Evolutionary conservation across 2,329 filamentous ascomycete genomes (phyloP).

Genomic region (Aschersonia sp.): DNA sequence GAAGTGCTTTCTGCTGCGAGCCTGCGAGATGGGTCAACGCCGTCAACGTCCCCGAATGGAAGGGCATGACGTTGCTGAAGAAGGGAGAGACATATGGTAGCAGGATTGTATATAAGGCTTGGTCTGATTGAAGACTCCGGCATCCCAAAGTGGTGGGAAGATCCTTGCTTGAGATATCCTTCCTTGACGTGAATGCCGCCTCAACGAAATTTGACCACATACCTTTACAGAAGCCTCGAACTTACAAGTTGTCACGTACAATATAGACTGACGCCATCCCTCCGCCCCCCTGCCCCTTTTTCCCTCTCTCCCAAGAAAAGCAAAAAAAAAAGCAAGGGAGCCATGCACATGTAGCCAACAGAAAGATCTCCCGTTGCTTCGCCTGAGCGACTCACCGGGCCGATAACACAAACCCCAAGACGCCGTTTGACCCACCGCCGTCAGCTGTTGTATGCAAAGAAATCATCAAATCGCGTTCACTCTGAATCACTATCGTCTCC

Average conservation of each 20-base stretch:
- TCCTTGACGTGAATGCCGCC: neutral
- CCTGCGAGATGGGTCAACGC: conserved; percentile 86
- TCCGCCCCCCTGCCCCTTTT: neutral
- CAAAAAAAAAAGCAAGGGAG: neutral
- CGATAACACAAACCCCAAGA: no score
- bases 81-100: conserved; percentile 74
- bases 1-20: conserved; percentile 82
- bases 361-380: no score
- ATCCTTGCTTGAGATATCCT: neutral
- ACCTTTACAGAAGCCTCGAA: neutral
- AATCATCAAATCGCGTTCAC: conserved; percentile 7
- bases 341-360: no score
- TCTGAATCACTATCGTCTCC: conserved; percentile 56
- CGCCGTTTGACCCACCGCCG: no score
- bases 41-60: conserved; percentile 68
- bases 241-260: neutral
- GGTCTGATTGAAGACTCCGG: conserved; percentile 41
- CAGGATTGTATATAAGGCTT: conserved; percentile 70
- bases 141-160: conserved; percentile 3
- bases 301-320: neutral
- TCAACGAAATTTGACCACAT: neutral
- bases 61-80: conserved; percentile 62
- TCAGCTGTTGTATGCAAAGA: neutral
- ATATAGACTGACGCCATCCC: neutral
- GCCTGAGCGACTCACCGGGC: no score